A percentile compares a stretch with the other conserved stretches of the same genome.
Evolutionary conservation across 768 basidiomycete species (phyloP).

Genomic region (Auricularia sp.): DNA sequence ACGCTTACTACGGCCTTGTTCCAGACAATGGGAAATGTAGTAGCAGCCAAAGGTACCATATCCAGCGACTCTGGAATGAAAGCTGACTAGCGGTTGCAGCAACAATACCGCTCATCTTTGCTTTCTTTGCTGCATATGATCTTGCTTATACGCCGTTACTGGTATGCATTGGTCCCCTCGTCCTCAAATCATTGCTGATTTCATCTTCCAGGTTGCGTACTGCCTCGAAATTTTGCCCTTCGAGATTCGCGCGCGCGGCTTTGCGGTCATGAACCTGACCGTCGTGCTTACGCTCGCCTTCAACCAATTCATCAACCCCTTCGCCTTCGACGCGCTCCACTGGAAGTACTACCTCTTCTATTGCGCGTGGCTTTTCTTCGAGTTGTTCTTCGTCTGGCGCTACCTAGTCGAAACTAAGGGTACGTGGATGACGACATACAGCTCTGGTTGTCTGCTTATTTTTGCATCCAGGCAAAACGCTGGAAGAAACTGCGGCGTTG

Average conservation of each 20-base stretch:
- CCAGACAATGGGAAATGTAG: slow-evolving; percentile 17
- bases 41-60: slow-evolving; percentile 22
- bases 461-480: slow-evolving; percentile 37
- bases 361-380: slow-evolving; percentile 55
- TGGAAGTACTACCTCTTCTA: slow-evolving; percentile 48
- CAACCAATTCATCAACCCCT: slow-evolving; percentile 73
- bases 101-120: slow-evolving; percentile 58
- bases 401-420: slow-evolving; percentile 59
- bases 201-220: slow-evolving; percentile 27
- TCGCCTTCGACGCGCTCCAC: slow-evolving; percentile 45
- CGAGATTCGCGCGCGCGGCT: slow-evolving; percentile 69
- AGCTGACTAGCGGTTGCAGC: slow-evolving; percentile 22
- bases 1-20: slow-evolving; percentile 37
- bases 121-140: slow-evolving; percentile 46
- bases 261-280: slow-evolving; percentile 46
- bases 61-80: neutral
- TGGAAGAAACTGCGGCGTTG: slow-evolving; percentile 64
- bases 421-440: slow-evolving; percentile 13
- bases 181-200: neutral
- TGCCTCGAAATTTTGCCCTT: slow-evolving; percentile 74
- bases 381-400: slow-evolving; percentile 44
- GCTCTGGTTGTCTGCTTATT: neutral
- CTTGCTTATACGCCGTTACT: slow-evolving; percentile 72
- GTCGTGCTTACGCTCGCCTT: slow-evolving; percentile 48
- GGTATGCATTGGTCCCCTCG: slow-evolving; percentile 15